phyloP scores from a whole-genome alignment of 495 filamentous ascomycete genomes.

The Chaetomidium leptoderma region DNA sequence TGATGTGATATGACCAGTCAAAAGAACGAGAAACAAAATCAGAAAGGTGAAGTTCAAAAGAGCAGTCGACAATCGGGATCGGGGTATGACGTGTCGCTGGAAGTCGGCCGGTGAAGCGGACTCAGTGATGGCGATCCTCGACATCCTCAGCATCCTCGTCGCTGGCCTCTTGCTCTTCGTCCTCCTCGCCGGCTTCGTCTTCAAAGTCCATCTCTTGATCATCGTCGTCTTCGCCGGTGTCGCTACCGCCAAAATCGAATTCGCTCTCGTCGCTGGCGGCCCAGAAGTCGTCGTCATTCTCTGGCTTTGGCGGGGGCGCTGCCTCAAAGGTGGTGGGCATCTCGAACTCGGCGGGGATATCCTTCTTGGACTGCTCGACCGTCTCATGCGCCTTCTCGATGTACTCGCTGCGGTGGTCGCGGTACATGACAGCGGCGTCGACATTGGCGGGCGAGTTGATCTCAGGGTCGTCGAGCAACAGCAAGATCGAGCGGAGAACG shows the following conservation, averaged over 20 bases:
- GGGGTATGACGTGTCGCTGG: background rate
- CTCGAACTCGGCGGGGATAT: conserved; percentile 75
- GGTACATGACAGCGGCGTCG: conserved; percentile 81
- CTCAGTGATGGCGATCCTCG: background rate
- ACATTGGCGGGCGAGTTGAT: conserved; percentile 92
- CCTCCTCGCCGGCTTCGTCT: conserved; percentile 43
- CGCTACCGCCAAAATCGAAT: conserved; percentile 69
- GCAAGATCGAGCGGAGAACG: conserved; percentile 85
- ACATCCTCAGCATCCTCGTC: conserved; percentile 4
- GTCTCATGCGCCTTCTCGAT: conserved; percentile 62
- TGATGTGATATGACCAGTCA: background rate
- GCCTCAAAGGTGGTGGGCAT: conserved; percentile 72
- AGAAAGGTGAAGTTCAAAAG: no score
- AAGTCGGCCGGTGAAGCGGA: background rate
- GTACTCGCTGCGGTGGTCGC: conserved; percentile 64
- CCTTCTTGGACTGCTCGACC: conserved; percentile 66
- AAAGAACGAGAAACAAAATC: background rate
- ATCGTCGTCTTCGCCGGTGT: conserved; percentile 50
- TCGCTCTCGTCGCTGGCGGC: conserved; percentile 73
- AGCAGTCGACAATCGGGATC: background rate
- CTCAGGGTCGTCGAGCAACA: conserved; percentile 92
- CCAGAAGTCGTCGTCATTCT: conserved; percentile 79
- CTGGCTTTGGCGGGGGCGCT: conserved; percentile 58
- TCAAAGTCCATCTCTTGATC: conserved; percentile 50
- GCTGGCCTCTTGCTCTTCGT: conserved; percentile 33